These are phyloP conservation scores for Elsinoe arachidis DNA, from an alignment of 2,329 filamentous ascomycete genomes.

Conservation along the genomic window DNA sequence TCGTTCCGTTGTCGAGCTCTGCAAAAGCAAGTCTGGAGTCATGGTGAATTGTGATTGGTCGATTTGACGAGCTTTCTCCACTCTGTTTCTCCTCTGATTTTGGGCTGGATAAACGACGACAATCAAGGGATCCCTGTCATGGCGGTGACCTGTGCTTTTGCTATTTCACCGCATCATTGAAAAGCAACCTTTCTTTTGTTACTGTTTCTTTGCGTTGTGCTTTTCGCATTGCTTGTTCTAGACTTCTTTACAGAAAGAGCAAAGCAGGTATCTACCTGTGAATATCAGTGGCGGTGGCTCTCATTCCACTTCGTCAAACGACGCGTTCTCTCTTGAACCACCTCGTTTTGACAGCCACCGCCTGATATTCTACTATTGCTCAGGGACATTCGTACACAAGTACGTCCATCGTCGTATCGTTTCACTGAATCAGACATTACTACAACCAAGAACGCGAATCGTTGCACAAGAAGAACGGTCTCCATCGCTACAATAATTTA, in stretches of 20 bases:
- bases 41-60: background rate
- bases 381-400: constrained; percentile 1
- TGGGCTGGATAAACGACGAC: background rate
- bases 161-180: background rate
- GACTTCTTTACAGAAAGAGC: background rate
- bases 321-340: background rate
- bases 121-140: background rate
- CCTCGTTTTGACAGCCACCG: background rate
- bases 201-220: background rate
- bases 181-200: background rate
- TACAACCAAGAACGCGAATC: background rate
- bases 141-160: background rate
- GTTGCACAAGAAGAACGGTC: background rate
- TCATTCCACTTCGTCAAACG: background rate
- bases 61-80: background rate
- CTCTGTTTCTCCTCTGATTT: background rate
- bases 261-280: background rate
- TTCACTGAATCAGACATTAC: background rate
- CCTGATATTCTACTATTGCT: background rate
- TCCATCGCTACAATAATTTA: background rate
- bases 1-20: background rate
- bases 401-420: background rate
- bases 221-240: background rate
- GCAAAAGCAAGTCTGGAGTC: background rate
- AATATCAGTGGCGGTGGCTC: constrained; percentile 28